Evolutionary conservation across 83 land plant species (phyloP), one percentile per base, ranked within the genome.

Genomic region (Picea abies): DNA sequence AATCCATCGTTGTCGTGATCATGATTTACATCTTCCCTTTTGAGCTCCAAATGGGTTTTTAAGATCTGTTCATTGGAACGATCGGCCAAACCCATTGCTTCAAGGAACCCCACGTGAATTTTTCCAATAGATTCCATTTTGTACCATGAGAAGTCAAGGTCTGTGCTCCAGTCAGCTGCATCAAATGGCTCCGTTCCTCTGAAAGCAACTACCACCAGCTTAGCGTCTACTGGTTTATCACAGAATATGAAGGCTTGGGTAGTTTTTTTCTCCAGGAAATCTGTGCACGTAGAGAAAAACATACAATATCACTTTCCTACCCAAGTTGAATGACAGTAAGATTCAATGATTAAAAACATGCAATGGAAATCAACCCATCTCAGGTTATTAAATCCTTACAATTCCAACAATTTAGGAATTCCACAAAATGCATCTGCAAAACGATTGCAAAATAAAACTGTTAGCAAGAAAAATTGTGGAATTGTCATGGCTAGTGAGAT

Each of bases 161-260:
- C 88, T 17, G 90, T 88, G 78, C 82, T 60, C 89, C 82, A 88
- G 82, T 88, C 85, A 68, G 58, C 63, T 6, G 81, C 78, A 44
- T 85, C 81, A 64, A 85, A 85, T 9, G 70, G 11, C 81, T 29
- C 29, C 29, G 29, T 29, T 29, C 29, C 29, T 29, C 29, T 29
- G 29, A 29, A 29, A 29, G 29, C 29, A 29, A 29, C 29, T 29
- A 29, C 29, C 29, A 29, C 29, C 29, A 29, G 29, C 29, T 26
- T 26, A 26, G 29, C 29, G 0, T 26, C 29, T 26, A 26, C 29
- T 26, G 29, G 29, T 26, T 26, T 26, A 26, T 88, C 90, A 6
- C 75, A 79, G 63, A 82, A 85, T 26, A 88, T 73, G 56, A 85
- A 86, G 15, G 81, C 85, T 79, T 89, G 88, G 9, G 90, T 89